Evolutionary conservation across 768 basidiomycete genomes (phyloP), one percentile per base, ranked within the genome.

Genomic region (Lentinula sp.): DNA sequence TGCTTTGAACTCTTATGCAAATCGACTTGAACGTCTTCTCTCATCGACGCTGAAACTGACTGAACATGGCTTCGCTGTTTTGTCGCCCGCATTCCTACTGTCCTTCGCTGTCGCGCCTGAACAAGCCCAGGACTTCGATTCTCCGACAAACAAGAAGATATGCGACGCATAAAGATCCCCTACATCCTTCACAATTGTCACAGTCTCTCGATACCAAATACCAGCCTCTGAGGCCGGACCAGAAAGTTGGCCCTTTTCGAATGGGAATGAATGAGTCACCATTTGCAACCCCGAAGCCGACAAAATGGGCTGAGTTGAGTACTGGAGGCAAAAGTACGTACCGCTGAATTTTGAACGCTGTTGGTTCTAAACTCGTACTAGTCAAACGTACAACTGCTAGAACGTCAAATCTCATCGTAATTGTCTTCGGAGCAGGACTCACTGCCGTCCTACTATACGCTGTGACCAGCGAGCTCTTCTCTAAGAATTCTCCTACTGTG

Each of bases 401-500:
- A 53, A 81, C 82, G 9, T 76, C 78, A 31, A 83, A 83, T 61
- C 61, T 83, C 13, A 71, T 72, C 66, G 88, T 88, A 18, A 80
- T 86, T 49, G 68, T 94, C 16, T 74, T 92, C 34, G 92, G 92
- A n/a, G 92, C 91, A 4, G 88, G 89, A 16, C 76, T 94, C 28
- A 89, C 90, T 34, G 82, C 82, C 6, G 79, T 94, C 42, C 80
- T 94, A 39, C 74, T 85, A 28, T 94, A 93, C 68, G 89, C 89
- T 21, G 78, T 93, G 35, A 87, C 88, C 15, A 87, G 91, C 6
- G 92, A 94, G 68, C 76, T 93, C 6, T 91, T 93, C 70, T 91
- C 92, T n/a, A 85, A 82, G 70, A 94, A 94, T 70, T 93, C 91
- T 31, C 89, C 92, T 5, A 91, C 91, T 4, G 89, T 91, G 31